Conservation (phyloP, 805 yeast genomes). For the Wickerhamomyces silvicola region DNA sequence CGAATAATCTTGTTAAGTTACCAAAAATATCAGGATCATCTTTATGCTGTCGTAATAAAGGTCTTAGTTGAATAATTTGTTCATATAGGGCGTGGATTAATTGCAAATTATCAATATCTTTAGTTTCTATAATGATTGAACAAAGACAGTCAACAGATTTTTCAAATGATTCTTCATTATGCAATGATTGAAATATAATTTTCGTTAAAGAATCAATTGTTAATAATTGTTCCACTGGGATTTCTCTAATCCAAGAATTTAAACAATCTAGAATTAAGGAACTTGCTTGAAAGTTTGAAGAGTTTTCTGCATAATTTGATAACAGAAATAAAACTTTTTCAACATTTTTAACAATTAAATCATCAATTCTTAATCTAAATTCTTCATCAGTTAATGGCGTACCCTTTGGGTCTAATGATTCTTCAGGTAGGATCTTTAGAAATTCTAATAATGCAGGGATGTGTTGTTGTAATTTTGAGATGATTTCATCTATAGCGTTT, state of each 20-base stretch:
- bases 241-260: slow-evolving; percentile 87
- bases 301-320: slow-evolving; percentile 39
- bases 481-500: slow-evolving; percentile 63
- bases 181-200: slow-evolving; percentile 58
- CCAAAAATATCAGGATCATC: slow-evolving; percentile 51
- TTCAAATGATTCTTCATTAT: slow-evolving; percentile 64
- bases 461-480: slow-evolving; percentile 36
- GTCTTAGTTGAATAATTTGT: slow-evolving; percentile 58
- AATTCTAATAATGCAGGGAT: slow-evolving; percentile 62
- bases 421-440: slow-evolving; percentile 86
- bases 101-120: slow-evolving; percentile 60
- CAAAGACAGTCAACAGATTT: slow-evolving; percentile 83
- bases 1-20: slow-evolving; percentile 68
- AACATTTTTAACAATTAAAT: slow-evolving; percentile 60
- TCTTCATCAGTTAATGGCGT: slow-evolving; percentile 81
- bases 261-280: slow-evolving; percentile 63
- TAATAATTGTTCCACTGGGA: slow-evolving; percentile 67
- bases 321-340: slow-evolving; percentile 61
- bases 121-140: slow-evolving; percentile 73
- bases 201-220: slow-evolving; percentile 56
- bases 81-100: slow-evolving; percentile 62
- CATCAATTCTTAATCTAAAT: slow-evolving; percentile 54
- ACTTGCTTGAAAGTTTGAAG: slow-evolving; percentile 25
- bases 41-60: slow-evolving; percentile 36
- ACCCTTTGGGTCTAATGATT: slow-evolving; percentile 67